Conservation (phyloP, 495 filamentous ascomycete species). For the Aspergillus sclerotiicarbonarius region DNA sequence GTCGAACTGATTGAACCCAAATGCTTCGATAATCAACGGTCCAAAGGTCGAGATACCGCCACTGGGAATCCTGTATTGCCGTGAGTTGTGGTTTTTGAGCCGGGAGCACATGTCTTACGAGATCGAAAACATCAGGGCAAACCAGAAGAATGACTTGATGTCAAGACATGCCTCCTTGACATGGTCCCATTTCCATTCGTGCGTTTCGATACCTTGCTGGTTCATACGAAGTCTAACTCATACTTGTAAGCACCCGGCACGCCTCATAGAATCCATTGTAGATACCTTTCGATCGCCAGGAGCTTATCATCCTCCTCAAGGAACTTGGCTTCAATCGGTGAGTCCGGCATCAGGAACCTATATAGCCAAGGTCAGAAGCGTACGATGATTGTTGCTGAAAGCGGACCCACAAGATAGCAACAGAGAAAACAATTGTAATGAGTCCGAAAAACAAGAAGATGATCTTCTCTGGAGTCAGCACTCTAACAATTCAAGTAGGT, state of each 20-base stretch:
- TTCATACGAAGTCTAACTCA: slow-evolving; percentile 55
- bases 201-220: slow-evolving; percentile 57
- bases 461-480: slow-evolving; percentile 31
- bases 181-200: slow-evolving; percentile 62
- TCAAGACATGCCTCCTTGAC: slow-evolving; percentile 61
- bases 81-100: slow-evolving; percentile 18
- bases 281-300: slow-evolving; percentile 56
- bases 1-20: slow-evolving; percentile 58
- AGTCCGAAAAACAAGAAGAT: slow-evolving; percentile 56
- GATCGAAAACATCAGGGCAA: slow-evolving; percentile 54
- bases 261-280: not conserved
- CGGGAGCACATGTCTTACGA: slow-evolving; percentile 27
- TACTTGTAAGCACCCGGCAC: not conserved
- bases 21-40: slow-evolving; percentile 60
- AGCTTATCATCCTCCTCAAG: slow-evolving; percentile 58
- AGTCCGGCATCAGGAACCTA: slow-evolving; percentile 57
- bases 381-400: not conserved
- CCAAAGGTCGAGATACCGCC: slow-evolving; percentile 64
- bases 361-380: slow-evolving; percentile 7
- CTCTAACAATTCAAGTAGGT: slow-evolving; percentile 6
- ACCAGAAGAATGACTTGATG: slow-evolving; percentile 67
- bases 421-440: slow-evolving; percentile 49
- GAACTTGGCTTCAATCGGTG: slow-evolving; percentile 58
- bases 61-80: slow-evolving; percentile 50
- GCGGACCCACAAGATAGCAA: slow-evolving; percentile 38